Percentiles rank a stretch among this genome's conserved stretches.
These are phyloP conservation scores for Gloeopeniophorella convolvens DNA, from an alignment of 768 basidiomycete species.

Conservation along the genomic window DNA sequence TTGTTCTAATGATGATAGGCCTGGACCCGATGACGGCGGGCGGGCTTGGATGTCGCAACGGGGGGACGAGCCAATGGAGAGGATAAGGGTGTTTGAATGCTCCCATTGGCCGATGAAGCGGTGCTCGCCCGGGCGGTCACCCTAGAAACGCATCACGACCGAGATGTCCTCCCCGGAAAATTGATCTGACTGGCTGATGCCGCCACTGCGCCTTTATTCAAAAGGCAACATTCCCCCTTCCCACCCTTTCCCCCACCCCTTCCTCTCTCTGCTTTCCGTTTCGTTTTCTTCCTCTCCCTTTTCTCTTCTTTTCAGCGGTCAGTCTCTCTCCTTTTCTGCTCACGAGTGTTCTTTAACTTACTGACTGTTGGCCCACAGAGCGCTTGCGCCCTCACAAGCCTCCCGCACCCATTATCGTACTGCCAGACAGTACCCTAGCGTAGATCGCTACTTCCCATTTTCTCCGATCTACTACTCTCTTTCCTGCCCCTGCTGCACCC, in stretches of 20 bases:
- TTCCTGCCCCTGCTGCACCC: slow-evolving; percentile 29
- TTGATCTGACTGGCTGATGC: slow-evolving; percentile 1
- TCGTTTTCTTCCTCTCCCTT: slow-evolving; percentile 30
- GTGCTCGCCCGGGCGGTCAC: background rate
- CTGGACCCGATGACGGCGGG: too few species aligned
- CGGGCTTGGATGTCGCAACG: background rate
- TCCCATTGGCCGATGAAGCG: too few species aligned
- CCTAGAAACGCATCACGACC: slow-evolving; percentile 2
- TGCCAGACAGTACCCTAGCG: slow-evolving; percentile 71
- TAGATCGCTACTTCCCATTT: slow-evolving; percentile 56
- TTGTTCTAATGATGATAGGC: too few species aligned
- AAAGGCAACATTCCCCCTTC: slow-evolving; percentile 25
- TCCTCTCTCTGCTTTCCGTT: slow-evolving; percentile 34
- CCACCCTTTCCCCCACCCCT: slow-evolving; percentile 32
- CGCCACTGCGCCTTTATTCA: background rate
- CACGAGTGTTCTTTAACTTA: background rate
- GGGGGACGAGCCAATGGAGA: background rate
- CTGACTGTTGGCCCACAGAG: slow-evolving; percentile 25
- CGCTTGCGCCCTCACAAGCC: slow-evolving; percentile 39
- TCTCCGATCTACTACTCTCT: slow-evolving; percentile 33
- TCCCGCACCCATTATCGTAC: slow-evolving; percentile 36
- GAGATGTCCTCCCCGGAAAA: slow-evolving; percentile 5
- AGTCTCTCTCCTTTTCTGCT: slow-evolving; percentile 22
- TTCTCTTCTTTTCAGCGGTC: slow-evolving; percentile 35
- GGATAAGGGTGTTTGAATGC: too few species aligned